Evolutionary conservation across 176 grass and related monocot species (phyloP).

Genomic region (Elymus sibiricus): DNA sequence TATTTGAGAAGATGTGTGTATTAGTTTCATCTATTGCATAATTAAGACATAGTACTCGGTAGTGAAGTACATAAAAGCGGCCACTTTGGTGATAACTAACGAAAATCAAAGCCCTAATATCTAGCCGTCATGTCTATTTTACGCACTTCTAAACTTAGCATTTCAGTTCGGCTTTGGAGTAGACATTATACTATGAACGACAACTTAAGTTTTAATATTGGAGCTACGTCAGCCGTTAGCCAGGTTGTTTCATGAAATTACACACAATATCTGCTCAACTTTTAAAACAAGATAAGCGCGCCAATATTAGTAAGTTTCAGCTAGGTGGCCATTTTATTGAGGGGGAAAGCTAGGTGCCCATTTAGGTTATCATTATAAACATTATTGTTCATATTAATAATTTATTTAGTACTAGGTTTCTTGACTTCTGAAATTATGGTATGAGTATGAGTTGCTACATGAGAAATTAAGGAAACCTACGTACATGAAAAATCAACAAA

Average conservation of each 20-base stretch:
- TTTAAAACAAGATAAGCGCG: not conserved
- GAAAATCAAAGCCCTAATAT: too few species aligned
- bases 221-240: not conserved
- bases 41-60: too few species aligned
- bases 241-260: not conserved
- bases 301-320: not conserved
- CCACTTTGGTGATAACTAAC: too few species aligned
- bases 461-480: not conserved
- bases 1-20: too few species aligned
- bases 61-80: too few species aligned
- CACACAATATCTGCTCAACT: not conserved
- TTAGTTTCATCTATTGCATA: too few species aligned
- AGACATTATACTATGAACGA: not conserved
- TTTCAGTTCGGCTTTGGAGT: not conserved
- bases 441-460: not conserved
- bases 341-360: too few species aligned
- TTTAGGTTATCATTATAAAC: not conserved
- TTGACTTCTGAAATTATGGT: not conserved
- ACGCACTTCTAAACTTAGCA: not conserved
- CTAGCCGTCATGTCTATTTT: too few species aligned
- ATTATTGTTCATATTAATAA: not conserved
- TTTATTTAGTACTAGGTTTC: not conserved
- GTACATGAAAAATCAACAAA: too few species aligned
- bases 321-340: not conserved
- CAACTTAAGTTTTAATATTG: not conserved